A percentile compares a stretch with the other conserved stretches of the same genome.
These are phyloP conservation scores for Acrocalymma vagum DNA, from an alignment of 2,329 filamentous ascomycete species.

Conservation along the genomic window DNA sequence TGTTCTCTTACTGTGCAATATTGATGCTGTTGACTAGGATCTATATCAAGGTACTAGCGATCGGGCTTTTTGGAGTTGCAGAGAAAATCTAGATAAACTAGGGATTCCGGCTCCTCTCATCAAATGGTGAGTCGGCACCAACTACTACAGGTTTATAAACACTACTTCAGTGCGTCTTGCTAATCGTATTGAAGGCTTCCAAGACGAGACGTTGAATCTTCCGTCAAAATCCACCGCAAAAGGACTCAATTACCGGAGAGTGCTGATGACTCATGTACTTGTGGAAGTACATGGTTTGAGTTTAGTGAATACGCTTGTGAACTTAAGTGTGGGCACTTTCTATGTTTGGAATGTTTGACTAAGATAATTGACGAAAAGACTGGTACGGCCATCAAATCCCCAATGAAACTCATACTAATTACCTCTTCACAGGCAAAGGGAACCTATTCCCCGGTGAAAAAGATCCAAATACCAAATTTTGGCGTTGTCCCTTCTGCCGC, in stretches of 20 bases:
- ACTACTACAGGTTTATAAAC: conserved; percentile 1
- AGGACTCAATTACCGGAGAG: conserved; percentile 1
- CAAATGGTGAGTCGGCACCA: conserved; percentile 10
- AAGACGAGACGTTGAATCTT: background rate
- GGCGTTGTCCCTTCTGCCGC: conserved; percentile 11
- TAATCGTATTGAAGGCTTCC: no score
- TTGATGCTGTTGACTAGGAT: conserved; percentile 7
- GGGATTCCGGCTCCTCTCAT: conserved; percentile 3
- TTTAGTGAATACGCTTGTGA: conserved; percentile 8
- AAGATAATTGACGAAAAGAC: conserved; percentile 5
- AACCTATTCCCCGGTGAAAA: conserved; percentile 4
- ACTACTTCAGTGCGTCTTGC: no score
- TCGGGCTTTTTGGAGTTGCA: conserved; percentile 12
- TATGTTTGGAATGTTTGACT: conserved; percentile 16
- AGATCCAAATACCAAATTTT: conserved; percentile 13
- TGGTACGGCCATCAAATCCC: conserved; percentile 1
- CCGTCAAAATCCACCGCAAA: no score
- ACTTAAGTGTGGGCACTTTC: conserved; percentile 13
- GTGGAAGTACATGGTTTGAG: conserved; percentile 10
- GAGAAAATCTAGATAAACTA: conserved; percentile 9
- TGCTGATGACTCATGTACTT: conserved; percentile 7
- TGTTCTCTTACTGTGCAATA: background rate
- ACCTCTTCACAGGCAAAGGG: conserved; percentile 4
- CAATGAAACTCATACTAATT: background rate
- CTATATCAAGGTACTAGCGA: conserved; percentile 13